Conservation (phyloP, 2,329 filamentous ascomycete genomes). For the Escovopsis weberi region DNA sequence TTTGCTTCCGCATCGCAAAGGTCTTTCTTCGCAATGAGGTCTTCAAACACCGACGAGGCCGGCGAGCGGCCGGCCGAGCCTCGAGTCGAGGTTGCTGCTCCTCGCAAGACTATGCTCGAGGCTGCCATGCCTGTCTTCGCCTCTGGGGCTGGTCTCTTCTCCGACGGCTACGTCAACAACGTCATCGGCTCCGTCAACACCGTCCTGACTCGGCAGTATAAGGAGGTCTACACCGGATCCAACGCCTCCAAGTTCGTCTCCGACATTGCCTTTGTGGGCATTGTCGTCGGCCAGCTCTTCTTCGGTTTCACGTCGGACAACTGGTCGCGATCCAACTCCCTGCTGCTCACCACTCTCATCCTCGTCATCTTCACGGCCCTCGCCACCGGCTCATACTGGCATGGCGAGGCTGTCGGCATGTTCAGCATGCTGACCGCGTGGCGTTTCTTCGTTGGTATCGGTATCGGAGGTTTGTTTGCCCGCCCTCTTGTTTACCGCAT, state of each 20-base stretch:
- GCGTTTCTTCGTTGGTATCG: conserved; percentile 67
- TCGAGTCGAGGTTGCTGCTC: conserved; percentile 1
- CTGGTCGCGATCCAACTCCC: conserved; percentile 70
- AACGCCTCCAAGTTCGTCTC: conserved; percentile 59
- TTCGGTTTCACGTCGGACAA: conserved; percentile 75
- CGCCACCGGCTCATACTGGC: conserved; percentile 60
- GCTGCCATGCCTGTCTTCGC: conserved; percentile 56
- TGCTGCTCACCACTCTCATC: conserved; percentile 69
- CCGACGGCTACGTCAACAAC: conserved; percentile 84
- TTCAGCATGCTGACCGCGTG: conserved; percentile 67
- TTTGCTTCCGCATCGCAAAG: no score
- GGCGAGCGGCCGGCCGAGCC: no score
- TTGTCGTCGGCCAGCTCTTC: conserved; percentile 64
- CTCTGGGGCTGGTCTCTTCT: conserved; percentile 80
- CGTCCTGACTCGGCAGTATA: conserved; percentile 55
- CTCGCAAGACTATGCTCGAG: conserved; percentile 10
- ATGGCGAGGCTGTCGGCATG: conserved; percentile 53
- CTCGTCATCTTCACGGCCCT: conserved; percentile 76
- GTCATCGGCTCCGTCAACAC: conserved; percentile 84
- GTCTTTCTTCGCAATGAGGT: no score
- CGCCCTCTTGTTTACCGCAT: background rate
- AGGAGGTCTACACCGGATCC: conserved; percentile 51
- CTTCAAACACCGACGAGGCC: no score
- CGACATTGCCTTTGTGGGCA: conserved; percentile 76
- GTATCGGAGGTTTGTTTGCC: conserved; percentile 50